Conservation (phyloP, 495 filamentous ascomycete species). For the Tuber borchii region DNA sequence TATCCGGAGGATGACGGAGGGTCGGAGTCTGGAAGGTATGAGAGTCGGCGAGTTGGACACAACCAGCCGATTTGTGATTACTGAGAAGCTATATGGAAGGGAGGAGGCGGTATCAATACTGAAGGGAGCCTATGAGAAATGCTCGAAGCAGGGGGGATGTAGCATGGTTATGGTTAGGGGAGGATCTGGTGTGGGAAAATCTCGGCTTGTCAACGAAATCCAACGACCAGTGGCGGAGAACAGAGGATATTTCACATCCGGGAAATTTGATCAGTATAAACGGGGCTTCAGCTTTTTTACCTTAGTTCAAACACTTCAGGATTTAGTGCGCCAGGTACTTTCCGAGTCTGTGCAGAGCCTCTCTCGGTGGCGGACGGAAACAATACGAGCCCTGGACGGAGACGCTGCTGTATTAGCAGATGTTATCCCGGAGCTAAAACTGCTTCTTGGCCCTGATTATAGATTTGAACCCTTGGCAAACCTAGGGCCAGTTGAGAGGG, state of each 20-base stretch:
- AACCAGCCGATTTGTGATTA: constrained; percentile 40
- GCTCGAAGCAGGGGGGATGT: constrained; percentile 35
- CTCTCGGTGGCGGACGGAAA: constrained; percentile 40
- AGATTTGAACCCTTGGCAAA: constrained; percentile 39
- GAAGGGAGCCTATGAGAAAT: constrained; percentile 34
- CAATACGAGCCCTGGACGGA: constrained; percentile 40
- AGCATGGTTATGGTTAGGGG: constrained; percentile 39
- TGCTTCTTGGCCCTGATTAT: constrained; percentile 37
- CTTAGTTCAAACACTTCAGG: constrained; percentile 40
- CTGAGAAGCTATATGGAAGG: constrained; percentile 40
- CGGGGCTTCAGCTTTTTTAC: constrained; percentile 40
- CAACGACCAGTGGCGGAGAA: constrained; percentile 42
- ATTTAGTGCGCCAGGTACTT: constrained; percentile 41
- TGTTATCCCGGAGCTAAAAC: constrained; percentile 40
- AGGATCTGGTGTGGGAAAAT: constrained; percentile 39
- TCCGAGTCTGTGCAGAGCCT: constrained; percentile 38
- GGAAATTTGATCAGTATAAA: constrained; percentile 42
- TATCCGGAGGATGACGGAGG: constrained; percentile 55
- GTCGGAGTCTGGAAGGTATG: constrained; percentile 43
- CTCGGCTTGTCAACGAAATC: constrained; percentile 40
- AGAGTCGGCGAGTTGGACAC: constrained; percentile 41
- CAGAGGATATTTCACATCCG: constrained; percentile 40
- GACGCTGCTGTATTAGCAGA: constrained; percentile 39
- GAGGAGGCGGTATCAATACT: constrained; percentile 36
- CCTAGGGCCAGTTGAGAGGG: constrained; percentile 38